Percentiles rank a stretch among this genome's conserved stretches.
These are phyloP conservation scores for Fusarium zealandicum DNA, from an alignment of 2,329 filamentous ascomycete genomes.

Conservation along the genomic window DNA sequence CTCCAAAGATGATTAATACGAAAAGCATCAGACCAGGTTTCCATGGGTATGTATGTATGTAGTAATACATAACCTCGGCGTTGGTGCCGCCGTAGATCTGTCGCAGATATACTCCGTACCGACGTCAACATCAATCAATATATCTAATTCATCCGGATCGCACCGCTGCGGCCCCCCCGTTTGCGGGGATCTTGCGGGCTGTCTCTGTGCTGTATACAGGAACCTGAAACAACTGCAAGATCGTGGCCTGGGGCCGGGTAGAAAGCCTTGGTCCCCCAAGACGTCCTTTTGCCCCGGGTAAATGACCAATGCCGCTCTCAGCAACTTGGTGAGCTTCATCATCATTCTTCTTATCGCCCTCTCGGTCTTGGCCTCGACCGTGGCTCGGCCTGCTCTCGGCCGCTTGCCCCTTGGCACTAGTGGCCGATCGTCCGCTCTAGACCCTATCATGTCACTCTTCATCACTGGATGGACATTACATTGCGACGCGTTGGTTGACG, in stretches of 20 bases:
- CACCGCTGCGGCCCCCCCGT: constrained; percentile 12
- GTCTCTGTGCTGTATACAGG: constrained; percentile 21
- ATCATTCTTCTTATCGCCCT: background rate
- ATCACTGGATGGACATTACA: background rate
- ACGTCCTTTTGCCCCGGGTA: background rate
- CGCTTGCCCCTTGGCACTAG: constrained; percentile 32
- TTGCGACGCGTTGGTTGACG: no score
- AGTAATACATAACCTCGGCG: background rate
- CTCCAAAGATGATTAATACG: background rate
- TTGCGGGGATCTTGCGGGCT: constrained; percentile 13
- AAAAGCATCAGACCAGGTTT: background rate
- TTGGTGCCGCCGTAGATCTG: constrained; percentile 18
- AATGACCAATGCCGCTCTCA: no score
- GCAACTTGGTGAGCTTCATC: background rate
- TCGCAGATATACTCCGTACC: constrained; percentile 13
- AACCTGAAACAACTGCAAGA: background rate
- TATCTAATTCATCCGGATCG: constrained; percentile 18
- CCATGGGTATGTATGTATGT: no score
- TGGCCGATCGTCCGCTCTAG: constrained; percentile 33
- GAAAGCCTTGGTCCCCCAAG: background rate
- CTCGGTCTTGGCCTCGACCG: constrained; percentile 27
- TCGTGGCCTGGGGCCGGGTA: no score
- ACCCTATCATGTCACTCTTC: background rate
- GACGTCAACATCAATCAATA: constrained; percentile 9
- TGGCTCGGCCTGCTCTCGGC: constrained; percentile 25